Evolutionary conservation across 306 rosid species (phyloP).

Genomic region (Medicago arabica): DNA sequence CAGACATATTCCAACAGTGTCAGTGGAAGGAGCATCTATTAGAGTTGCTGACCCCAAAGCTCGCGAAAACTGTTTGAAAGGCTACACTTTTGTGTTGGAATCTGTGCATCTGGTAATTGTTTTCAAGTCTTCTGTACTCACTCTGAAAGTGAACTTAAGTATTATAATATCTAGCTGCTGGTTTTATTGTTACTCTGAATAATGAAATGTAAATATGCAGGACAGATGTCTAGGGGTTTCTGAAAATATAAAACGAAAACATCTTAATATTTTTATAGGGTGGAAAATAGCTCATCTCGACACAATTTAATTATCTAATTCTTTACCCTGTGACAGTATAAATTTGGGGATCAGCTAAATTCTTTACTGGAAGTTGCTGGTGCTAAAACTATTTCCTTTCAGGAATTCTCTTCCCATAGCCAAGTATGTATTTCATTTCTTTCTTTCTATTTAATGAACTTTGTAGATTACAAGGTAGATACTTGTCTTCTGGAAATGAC

Average conservation of each 20-base stretch:
- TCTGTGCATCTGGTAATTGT: conserved; percentile 58
- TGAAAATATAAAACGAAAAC: conserved; percentile 25
- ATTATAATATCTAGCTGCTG: conserved; percentile 10
- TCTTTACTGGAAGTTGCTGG: conserved; percentile 74
- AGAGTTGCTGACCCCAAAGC: conserved; percentile 69
- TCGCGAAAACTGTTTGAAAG: conserved; percentile 79
- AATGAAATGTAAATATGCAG: conserved; percentile 14
- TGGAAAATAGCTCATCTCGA: conserved; percentile 17
- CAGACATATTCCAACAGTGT: conserved; percentile 74
- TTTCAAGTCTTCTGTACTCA: conserved; percentile 33
- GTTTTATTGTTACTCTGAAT: conserved; percentile 9
- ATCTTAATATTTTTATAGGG: conserved; percentile 25
- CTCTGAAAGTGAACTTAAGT: conserved; percentile 22
- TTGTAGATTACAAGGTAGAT: conserved; percentile 1
- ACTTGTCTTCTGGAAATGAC: conserved; percentile 12
- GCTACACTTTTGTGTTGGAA: conserved; percentile 78
- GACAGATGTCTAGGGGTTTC: conserved; percentile 11
- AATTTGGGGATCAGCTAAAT: conserved; percentile 62
- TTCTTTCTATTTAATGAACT: conserved; percentile 28
- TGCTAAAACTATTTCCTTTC: conserved; percentile 61
- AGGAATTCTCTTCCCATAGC: conserved; percentile 62
- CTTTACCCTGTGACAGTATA: conserved; percentile 58
- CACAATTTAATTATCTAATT: conserved; percentile 35
- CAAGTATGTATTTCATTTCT: conserved; percentile 61
- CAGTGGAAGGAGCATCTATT: conserved; percentile 68